These are phyloP conservation scores for Metroxylon sagu DNA, from an alignment of 176 grass and related monocot species.

Conservation along the genomic window DNA sequence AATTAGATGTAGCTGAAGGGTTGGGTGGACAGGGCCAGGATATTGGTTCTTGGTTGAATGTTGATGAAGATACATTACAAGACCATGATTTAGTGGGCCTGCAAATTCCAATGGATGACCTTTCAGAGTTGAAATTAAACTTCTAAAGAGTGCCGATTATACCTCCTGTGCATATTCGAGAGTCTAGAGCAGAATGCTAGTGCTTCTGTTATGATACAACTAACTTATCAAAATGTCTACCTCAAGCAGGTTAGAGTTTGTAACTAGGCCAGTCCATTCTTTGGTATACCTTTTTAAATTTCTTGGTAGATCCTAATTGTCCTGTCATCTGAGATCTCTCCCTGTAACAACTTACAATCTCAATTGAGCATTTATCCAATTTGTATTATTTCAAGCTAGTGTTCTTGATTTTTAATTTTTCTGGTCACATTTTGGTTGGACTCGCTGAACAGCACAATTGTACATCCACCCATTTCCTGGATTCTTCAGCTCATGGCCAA, in stretches of 20 bases:
- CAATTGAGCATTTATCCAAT: background rate
- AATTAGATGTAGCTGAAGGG: conserved; percentile 39
- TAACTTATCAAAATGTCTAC: conserved; percentile 26
- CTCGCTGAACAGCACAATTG: no score
- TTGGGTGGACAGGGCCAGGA: conserved; percentile 46
- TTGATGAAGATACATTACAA: conserved; percentile 30
- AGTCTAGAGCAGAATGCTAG: conserved; percentile 15
- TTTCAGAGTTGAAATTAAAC: conserved; percentile 50
- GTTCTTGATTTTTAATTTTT: no score
- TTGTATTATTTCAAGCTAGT: no score
- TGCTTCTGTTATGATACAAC: conserved; percentile 11
- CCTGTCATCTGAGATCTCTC: conserved; percentile 22
- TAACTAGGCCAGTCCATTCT: conserved; percentile 32
- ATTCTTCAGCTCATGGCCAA: no score
- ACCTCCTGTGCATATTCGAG: conserved; percentile 28
- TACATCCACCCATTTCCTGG: no score
- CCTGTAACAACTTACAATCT: conserved; percentile 18
- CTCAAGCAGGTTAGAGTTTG: conserved; percentile 26
- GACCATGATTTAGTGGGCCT: conserved; percentile 50
- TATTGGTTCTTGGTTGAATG: conserved; percentile 46
- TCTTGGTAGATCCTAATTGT: conserved; percentile 9
- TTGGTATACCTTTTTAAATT: conserved; percentile 9
- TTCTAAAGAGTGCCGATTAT: conserved; percentile 23
- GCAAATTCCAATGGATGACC: conserved; percentile 53
- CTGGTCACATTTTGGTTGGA: no score